phyloP scores from a whole-genome alignment of 2,329 filamentous ascomycete species.

The Hypoxylon sp. region DNA sequence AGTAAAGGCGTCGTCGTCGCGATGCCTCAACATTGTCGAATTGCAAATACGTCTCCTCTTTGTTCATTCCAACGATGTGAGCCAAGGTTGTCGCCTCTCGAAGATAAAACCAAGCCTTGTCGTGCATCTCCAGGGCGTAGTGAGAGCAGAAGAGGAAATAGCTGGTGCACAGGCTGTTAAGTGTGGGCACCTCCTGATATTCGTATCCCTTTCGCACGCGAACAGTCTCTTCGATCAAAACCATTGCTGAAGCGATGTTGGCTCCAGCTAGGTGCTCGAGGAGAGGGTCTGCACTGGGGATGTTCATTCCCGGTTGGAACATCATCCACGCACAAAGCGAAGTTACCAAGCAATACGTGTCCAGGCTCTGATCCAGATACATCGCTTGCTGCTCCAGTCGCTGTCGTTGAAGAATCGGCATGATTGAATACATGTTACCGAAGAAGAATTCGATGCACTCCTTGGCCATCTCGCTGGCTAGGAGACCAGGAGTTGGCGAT shows the following conservation, averaged over 20 bases:
- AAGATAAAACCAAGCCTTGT: conserved; percentile 82
- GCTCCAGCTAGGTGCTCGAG: conserved; percentile 68
- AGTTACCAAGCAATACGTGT: conserved; percentile 73
- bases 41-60: conserved; percentile 71
- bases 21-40: conserved; percentile 70
- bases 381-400: conserved; percentile 68
- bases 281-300: conserved; percentile 67
- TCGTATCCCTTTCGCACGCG: conserved; percentile 73
- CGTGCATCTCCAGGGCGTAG: conserved; percentile 77
- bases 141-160: conserved; percentile 82
- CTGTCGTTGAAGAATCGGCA: conserved; percentile 71
- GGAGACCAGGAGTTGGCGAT: conserved; percentile 68
- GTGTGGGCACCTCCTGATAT: conserved; percentile 66
- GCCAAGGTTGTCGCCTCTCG: conserved; percentile 80
- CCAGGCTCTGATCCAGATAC: conserved; percentile 71
- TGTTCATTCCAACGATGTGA: conserved; percentile 69
- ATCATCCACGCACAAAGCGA: conserved; percentile 76
- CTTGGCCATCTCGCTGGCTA: conserved; percentile 73
- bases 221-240: conserved; percentile 75
- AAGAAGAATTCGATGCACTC: conserved; percentile 77
- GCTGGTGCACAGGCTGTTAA: conserved; percentile 75
- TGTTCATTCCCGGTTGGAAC: conserved; percentile 74
- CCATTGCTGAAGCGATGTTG: conserved; percentile 72
- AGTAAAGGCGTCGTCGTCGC: conserved; percentile 75
- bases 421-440: conserved; percentile 71